Evolutionary conservation across 176 grass and related monocot species (phyloP).

Genomic region (Oryza glaberrima): DNA sequence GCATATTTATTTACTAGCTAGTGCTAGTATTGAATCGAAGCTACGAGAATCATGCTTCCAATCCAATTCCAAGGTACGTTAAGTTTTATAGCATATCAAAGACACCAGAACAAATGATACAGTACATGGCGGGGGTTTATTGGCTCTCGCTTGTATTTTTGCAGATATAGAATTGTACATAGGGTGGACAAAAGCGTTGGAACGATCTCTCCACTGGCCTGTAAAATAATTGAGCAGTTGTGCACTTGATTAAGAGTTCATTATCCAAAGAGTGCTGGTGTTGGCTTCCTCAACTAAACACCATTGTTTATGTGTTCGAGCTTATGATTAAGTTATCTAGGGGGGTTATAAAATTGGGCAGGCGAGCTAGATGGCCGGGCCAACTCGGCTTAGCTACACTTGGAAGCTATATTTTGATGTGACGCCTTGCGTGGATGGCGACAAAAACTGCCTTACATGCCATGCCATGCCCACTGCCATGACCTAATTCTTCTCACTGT

Average conservation of each 20-base stretch:
- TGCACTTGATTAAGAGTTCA: neutral
- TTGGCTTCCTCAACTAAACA: constrained; percentile 42
- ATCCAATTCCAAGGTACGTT: no score
- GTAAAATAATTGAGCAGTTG: constrained; percentile 33
- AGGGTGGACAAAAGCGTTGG: constrained; percentile 7
- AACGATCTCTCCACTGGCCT: constrained; percentile 13
- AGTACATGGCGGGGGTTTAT: neutral
- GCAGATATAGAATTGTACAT: neutral
- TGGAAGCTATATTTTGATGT: constrained; percentile 36
- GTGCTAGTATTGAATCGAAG: no score
- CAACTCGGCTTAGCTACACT: constrained; percentile 26
- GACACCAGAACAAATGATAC: neutral
- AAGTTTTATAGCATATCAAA: neutral
- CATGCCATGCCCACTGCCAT: constrained; percentile 18
- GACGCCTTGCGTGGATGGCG: constrained; percentile 27
- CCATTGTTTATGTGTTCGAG: constrained; percentile 45
- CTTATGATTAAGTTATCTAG: constrained; percentile 47
- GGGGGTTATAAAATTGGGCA: constrained; percentile 18
- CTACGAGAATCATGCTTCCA: no score
- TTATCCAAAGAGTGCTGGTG: constrained; percentile 15
- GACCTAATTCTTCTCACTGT: constrained; percentile 41
- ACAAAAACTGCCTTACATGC: constrained; percentile 31
- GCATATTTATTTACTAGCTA: no score
- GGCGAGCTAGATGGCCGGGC: constrained; percentile 20
- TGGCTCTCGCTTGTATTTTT: neutral